Percentiles rank a stretch among this genome's conserved stretches.
phyloP scores from a whole-genome alignment of 805 yeast species.

The Brettanomyces anomalus region DNA sequence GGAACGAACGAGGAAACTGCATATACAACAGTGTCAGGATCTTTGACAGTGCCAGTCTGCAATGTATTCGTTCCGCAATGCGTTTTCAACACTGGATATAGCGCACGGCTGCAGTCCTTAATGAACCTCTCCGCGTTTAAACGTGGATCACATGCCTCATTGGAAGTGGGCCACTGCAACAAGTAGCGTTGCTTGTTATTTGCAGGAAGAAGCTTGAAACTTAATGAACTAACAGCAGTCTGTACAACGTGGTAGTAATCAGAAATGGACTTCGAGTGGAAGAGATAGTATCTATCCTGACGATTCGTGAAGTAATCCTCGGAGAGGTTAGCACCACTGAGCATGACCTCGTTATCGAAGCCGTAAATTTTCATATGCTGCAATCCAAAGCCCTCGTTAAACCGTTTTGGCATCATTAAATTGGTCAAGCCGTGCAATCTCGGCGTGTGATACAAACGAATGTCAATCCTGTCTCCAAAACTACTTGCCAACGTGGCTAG shows the following conservation, averaged over 20 bases:
- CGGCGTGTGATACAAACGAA: constrained; percentile 87
- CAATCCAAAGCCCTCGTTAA: constrained; percentile 86
- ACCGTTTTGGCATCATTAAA: constrained; percentile 62
- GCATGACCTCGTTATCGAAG: constrained; percentile 78
- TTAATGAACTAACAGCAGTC: constrained; percentile 53
- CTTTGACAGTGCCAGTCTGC: constrained; percentile 2
- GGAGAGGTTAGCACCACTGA: constrained; percentile 89
- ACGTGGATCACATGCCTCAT: constrained; percentile 60
- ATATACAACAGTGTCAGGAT: constrained; percentile 57
- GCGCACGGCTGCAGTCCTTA: constrained; percentile 42
- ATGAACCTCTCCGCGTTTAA: constrained; percentile 42
- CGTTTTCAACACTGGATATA: constrained; percentile 53
- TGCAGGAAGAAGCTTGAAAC: constrained; percentile 53
- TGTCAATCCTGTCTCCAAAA: constrained; percentile 63
- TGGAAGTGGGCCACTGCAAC: constrained; percentile 67
- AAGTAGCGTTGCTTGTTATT: constrained; percentile 36
- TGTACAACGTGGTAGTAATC: constrained; percentile 73
- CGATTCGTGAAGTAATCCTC: constrained; percentile 89
- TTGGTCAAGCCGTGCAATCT: constrained; percentile 62
- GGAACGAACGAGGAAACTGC: constrained; percentile 93
- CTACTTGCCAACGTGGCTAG: constrained; percentile 57
- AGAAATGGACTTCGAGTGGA: constrained; percentile 47
- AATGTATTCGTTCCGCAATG: constrained; percentile 15
- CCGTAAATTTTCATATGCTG: constrained; percentile 98
- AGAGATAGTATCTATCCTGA: constrained; percentile 84